phyloP scores from a whole-genome alignment of 2,329 filamentous ascomycete species.

The Arthrinium phaeospermum region DNA sequence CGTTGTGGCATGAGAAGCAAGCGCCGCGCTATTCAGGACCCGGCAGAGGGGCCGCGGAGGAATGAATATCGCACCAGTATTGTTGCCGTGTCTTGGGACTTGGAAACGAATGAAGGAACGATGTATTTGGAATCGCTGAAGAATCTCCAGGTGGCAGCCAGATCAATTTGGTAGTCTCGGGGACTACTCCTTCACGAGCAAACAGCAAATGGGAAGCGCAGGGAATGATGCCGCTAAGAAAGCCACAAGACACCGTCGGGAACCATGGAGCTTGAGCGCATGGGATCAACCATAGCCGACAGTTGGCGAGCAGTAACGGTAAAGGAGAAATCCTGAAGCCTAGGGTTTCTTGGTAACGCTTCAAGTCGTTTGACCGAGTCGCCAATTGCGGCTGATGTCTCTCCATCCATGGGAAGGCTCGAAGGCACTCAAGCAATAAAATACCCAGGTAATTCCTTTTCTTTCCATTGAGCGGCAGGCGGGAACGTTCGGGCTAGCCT shows the following conservation, averaged over 20 bases:
- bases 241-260: slow-evolving; percentile 3
- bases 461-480: neutral
- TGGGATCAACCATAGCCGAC: neutral
- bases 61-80: neutral
- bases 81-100: neutral
- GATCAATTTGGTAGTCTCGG: neutral
- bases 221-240: neutral
- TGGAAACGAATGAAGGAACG: neutral
- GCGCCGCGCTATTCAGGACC: neutral
- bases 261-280: neutral
- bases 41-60: neutral
- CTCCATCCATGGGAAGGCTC: neutral
- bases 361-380: neutral
- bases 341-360: no score
- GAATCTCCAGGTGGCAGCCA: neutral
- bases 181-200: neutral
- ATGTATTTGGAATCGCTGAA: neutral
- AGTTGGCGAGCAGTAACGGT: neutral
- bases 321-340: neutral
- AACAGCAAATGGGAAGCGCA: neutral
- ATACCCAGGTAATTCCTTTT: neutral
- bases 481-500: neutral
- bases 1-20: neutral
- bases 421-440: neutral
- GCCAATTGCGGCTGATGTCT: neutral